A percentile compares a stretch with the other conserved stretches of the same genome.
phyloP scores from a whole-genome alignment of 2,329 filamentous ascomycete species.

The Leptographium procerum region DNA sequence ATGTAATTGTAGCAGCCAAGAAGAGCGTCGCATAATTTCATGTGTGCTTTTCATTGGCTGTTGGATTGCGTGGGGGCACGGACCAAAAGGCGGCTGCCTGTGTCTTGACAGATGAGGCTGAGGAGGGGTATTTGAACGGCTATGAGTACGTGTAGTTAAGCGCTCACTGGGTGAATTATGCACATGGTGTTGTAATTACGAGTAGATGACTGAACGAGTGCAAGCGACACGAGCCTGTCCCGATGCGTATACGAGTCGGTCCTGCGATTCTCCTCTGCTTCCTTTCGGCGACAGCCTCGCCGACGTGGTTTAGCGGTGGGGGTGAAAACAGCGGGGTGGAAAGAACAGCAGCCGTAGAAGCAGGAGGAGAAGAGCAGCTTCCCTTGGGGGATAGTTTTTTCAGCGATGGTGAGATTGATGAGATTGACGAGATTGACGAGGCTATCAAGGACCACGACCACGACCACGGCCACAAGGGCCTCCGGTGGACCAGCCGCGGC shows the following conservation, averaged over 20 bases:
- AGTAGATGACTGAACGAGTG: neutral
- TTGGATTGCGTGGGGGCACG: neutral
- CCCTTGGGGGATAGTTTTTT: too few species aligned
- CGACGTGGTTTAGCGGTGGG: neutral
- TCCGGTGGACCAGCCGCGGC: constrained; percentile 16
- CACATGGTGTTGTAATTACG: too few species aligned
- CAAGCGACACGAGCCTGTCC: neutral
- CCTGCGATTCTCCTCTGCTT: neutral
- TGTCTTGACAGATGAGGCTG: neutral
- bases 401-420: too few species aligned
- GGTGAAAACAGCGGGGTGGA: neutral
- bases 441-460: neutral
- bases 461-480: constrained; percentile 15
- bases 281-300: neutral
- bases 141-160: neutral
- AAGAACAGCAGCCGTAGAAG: too few species aligned
- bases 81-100: neutral
- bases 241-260: neutral
- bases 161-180: too few species aligned
- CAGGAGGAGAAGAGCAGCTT: neutral
- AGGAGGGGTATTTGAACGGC: too few species aligned
- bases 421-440: neutral
- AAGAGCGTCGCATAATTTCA: neutral
- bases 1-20: neutral
- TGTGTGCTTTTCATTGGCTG: neutral